Base-by-base conservation (phyloP, 2,329 filamentous ascomycete species). In the Venturia pyrina region DNA sequence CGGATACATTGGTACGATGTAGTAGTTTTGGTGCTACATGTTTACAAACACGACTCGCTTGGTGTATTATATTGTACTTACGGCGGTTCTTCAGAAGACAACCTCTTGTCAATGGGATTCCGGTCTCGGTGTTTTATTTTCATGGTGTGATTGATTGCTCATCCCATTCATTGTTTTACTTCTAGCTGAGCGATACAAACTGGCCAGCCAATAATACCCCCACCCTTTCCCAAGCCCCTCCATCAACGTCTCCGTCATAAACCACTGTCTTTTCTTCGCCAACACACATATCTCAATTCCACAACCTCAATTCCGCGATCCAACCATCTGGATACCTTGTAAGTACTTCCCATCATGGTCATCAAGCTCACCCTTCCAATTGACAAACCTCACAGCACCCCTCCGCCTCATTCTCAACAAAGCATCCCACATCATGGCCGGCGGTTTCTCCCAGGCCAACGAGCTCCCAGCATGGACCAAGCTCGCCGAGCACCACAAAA, bases 401-500 rank as follows among this genome's bases (percentile, higher is more conserved):
- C 37, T 59, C 28, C 32, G 17, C 32, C 24, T 21, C 13, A 57
- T 34, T 32, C 53, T 37, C 53, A 59, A 59, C 53, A 59, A 59
- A 59, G 21, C 32, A 37, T 8, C 53, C 34, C 53, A n/a, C 32
- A 59, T 13, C 53, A 59, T 59, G 53, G 32, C 53, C 28, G 53
- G 53, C 53, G 81, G 79, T 68, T 87, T 96, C 86, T 85, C 90
- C 72, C 92, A 96, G 82, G 89, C 93, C 72, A 92, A 87, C 76
- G 89, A 91, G 69, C 88, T 96, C 72, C 83, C 87, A 72, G 88
- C 91, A 75, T 99, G 95, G 93, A 85, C 89, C 77, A 86, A 90
- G 76, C 91, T 99, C 75, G 90, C 96, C 81, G 84, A 90, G 74
- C 93, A 98, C 80, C 92, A 96, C 80, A 88, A 90, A 78, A 84